Conservation (phyloP, 1,284 basidiomycete species). For the Puccinia horiana region DNA sequence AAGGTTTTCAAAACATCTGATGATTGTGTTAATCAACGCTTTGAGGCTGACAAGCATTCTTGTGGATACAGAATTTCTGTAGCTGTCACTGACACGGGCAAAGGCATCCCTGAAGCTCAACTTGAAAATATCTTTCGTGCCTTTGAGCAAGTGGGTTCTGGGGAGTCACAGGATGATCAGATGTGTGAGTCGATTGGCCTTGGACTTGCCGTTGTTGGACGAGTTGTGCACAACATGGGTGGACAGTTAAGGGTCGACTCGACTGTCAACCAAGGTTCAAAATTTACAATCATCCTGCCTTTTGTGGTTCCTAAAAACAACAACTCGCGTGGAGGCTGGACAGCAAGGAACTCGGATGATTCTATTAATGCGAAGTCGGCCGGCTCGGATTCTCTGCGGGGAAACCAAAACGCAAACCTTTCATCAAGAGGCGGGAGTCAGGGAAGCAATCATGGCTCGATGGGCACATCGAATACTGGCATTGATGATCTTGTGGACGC, state of each 20-base stretch:
- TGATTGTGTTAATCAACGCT: not conserved
- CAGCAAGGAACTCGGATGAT: slow-evolving; percentile 1
- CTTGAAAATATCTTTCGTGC: slow-evolving; percentile 81
- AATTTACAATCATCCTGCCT: slow-evolving; percentile 59
- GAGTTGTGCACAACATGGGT: slow-evolving; percentile 59
- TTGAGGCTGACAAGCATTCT: not conserved
- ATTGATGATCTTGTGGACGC: slow-evolving; percentile 40
- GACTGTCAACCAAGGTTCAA: slow-evolving; percentile 58
- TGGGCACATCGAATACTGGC: slow-evolving; percentile 2
- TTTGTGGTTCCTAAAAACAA: slow-evolving; percentile 53
- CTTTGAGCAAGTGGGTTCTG: slow-evolving; percentile 77
- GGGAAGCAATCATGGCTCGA: slow-evolving; percentile 15
- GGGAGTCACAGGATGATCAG: slow-evolving; percentile 52
- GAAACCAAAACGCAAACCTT: not conserved
- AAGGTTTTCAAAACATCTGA: not conserved
- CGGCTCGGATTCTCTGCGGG: not conserved
- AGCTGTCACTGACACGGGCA: slow-evolving; percentile 73
- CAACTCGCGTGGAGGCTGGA: slow-evolving; percentile 7
- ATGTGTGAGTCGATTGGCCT: slow-evolving; percentile 53
- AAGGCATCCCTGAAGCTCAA: slow-evolving; percentile 72
- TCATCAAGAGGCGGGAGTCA: slow-evolving; percentile 17
- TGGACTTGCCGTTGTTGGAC: slow-evolving; percentile 59
- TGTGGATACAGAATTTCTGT: slow-evolving; percentile 66
- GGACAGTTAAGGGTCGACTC: slow-evolving; percentile 60
- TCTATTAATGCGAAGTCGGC: not conserved